Percentiles rank a stretch among this genome's conserved stretches.
Conservation (phyloP, 805 yeast genomes). For the Saturnispora halmiae region DNA sequence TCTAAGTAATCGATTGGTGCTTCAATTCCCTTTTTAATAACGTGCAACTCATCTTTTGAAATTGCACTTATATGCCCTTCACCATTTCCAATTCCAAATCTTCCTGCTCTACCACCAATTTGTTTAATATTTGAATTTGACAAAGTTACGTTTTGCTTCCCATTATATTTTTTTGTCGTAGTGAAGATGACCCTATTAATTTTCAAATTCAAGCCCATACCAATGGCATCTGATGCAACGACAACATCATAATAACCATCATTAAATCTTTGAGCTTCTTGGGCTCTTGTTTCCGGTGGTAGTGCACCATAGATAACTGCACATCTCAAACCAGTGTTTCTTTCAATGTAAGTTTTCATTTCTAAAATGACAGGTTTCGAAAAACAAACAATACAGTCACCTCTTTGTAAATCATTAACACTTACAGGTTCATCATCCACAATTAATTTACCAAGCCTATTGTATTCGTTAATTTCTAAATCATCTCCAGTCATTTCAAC, state of each 20-base stretch:
- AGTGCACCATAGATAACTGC: slow-evolving; percentile 92
- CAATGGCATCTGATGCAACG: slow-evolving; percentile 94
- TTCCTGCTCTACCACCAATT: slow-evolving; percentile 94
- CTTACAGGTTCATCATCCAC: slow-evolving; percentile 38
- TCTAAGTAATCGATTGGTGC: slow-evolving; percentile 43
- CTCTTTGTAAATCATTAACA: slow-evolving; percentile 40
- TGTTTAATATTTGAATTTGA: slow-evolving; percentile 71
- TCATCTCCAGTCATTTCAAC: slow-evolving; percentile 71
- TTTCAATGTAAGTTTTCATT: slow-evolving; percentile 61
- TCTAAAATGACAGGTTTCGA: slow-evolving; percentile 65
- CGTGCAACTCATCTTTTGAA: slow-evolving; percentile 33
- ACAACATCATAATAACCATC: slow-evolving; percentile 70
- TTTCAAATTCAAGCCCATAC: slow-evolving; percentile 90
- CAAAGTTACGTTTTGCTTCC: slow-evolving; percentile 38
- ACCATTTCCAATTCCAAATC: slow-evolving; percentile 39
- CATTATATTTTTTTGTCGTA: slow-evolving; percentile 61
- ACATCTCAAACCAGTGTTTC: slow-evolving; percentile 51
- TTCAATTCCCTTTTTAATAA: slow-evolving; percentile 39
- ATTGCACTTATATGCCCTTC: slow-evolving; percentile 51
- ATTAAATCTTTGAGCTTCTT: slow-evolving; percentile 76
- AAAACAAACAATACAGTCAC: slow-evolving; percentile 88
- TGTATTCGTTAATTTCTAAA: slow-evolving; percentile 57
- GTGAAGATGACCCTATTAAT: slow-evolving; percentile 76
- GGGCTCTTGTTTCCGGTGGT: slow-evolving; percentile 89
- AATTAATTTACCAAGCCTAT: slow-evolving; percentile 63